Base-by-base conservation (phyloP, 345 rosid genomes). In the Microcos paniculata region DNA sequence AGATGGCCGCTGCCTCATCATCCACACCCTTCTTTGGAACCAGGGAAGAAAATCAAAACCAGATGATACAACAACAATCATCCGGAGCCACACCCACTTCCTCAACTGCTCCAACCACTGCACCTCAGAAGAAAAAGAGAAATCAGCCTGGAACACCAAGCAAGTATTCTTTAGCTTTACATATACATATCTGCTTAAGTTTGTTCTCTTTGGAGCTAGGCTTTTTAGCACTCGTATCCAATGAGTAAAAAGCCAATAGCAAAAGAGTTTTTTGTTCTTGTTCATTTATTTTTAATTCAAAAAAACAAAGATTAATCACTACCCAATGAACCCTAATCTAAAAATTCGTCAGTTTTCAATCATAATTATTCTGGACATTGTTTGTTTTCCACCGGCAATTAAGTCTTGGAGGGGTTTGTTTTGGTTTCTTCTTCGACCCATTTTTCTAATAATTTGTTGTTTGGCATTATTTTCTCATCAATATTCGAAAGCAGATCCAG, bases 121-220 rank as follows among this genome's bases (percentile, higher is more conserved):
- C 83, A 61, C 89, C 89, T 14, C 91, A 77, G 43, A 91, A 88
- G 89, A 91, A 85, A 71, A 88, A 83, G 83, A 87, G 94, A 84
- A 90, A 91, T 74, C 97, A 91, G 72, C 92, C 94, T 13, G 97
- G 97, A 84, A 87, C 82, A 56, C 92, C 97, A 84, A 82, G 97
- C 87, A 91, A 90, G 91, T 89, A 62, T 63, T 90, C 79, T n/a
- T n/a, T 35, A 35, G 6, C 83, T 45, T 56, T 69, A 13, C 38
- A 42, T 48, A 3, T 35, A 49, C 55, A 49, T 35, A 35, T 70
- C 18, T 49, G 18, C 1, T 15, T 15, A 49, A 59, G 33, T 33
- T 49, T 53, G 35, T 19, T 19, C 33, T 35, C 18, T 18, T 9
- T 4, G 3, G 8, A 33, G n/a, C n/a, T n/a, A 62, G 43, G 66